These are phyloP conservation scores for Fusarium sp. DNA, from an alignment of 2,329 filamentous ascomycete genomes.

Conservation along the genomic window DNA sequence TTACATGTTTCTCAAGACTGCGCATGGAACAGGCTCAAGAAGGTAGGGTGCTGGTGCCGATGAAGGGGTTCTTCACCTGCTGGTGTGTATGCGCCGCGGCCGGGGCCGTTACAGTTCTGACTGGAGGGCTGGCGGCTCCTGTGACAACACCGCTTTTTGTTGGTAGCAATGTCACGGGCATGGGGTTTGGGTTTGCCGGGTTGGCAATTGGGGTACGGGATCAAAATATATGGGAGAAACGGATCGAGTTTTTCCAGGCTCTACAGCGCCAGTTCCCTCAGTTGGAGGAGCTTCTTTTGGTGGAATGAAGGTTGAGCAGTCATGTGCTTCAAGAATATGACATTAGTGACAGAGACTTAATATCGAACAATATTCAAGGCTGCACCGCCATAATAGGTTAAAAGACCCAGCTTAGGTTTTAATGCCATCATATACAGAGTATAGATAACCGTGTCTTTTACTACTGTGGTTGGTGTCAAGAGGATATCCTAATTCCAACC, in stretches of 20 bases:
- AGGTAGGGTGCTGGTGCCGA: accelerated
- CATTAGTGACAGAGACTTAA: neutral
- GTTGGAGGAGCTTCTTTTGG: neutral
- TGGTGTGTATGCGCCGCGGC: neutral
- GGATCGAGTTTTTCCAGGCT: neutral
- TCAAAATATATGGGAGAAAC: neutral
- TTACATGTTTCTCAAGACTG: neutral
- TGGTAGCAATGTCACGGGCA: neutral
- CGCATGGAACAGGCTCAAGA: neutral
- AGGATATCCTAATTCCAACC: too few species aligned
- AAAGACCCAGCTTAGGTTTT: neutral
- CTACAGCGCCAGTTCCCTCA: neutral
- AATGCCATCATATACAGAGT: too few species aligned
- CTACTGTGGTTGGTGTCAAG: too few species aligned
- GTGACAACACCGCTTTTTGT: neutral
- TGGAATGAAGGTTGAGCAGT: neutral
- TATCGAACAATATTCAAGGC: neutral
- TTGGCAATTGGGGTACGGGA: neutral
- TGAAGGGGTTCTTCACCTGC: neutral
- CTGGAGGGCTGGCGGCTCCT: neutral
- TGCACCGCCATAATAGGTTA: neutral
- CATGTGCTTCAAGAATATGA: neutral
- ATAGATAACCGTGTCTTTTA: too few species aligned
- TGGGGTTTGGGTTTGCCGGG: neutral
- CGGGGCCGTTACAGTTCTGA: neutral